phyloP scores from a whole-genome alignment of 2,329 filamentous ascomycete genomes.

The Ilyonectria sp. region DNA sequence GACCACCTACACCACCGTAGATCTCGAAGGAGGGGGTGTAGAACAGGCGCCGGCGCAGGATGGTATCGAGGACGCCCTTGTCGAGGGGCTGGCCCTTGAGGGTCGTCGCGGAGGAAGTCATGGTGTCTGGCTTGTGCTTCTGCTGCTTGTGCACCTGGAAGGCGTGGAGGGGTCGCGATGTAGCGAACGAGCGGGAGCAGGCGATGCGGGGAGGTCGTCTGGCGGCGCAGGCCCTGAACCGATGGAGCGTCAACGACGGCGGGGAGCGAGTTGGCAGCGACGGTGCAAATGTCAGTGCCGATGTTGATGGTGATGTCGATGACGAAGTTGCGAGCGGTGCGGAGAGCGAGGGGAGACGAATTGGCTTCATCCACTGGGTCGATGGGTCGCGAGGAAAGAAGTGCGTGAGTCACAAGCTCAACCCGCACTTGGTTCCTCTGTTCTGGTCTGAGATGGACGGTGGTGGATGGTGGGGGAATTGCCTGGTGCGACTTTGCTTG shows the following conservation, averaged over 20 bases:
- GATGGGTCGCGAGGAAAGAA: slow-evolving; percentile 37
- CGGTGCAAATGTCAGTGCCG: slow-evolving; percentile 10
- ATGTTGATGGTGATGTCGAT: slow-evolving; percentile 16
- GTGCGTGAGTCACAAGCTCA: slow-evolving; percentile 49
- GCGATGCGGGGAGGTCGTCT: slow-evolving; percentile 42
- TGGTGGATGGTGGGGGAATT: slow-evolving; percentile 45
- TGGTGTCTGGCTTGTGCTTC: slow-evolving; percentile 50
- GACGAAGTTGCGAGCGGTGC: slow-evolving; percentile 32
- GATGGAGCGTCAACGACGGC: slow-evolving; percentile 39
- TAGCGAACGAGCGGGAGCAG: slow-evolving; percentile 49
- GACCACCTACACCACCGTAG: slow-evolving; percentile 89
- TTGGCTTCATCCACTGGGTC: slow-evolving; percentile 49
- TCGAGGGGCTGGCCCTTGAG: slow-evolving; percentile 93
- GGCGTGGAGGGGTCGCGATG: slow-evolving; percentile 49
- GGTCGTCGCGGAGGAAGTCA: slow-evolving; percentile 76
- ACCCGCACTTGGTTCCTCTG: slow-evolving; percentile 32
- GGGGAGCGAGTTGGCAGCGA: slow-evolving; percentile 19
- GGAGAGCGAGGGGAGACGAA: slow-evolving; percentile 42
- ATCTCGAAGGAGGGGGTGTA: slow-evolving; percentile 97
- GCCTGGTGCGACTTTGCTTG: slow-evolving; percentile 38
- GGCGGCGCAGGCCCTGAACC: slow-evolving; percentile 44
- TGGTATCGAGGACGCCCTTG: slow-evolving; percentile 83
- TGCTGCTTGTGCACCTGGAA: slow-evolving; percentile 48
- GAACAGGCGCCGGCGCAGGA: slow-evolving; percentile 91
- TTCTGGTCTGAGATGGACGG: slow-evolving; percentile 31